Evolutionary conservation across 1,284 basidiomycete species (phyloP).

Genomic region (Ceratobasidium sp.): DNA sequence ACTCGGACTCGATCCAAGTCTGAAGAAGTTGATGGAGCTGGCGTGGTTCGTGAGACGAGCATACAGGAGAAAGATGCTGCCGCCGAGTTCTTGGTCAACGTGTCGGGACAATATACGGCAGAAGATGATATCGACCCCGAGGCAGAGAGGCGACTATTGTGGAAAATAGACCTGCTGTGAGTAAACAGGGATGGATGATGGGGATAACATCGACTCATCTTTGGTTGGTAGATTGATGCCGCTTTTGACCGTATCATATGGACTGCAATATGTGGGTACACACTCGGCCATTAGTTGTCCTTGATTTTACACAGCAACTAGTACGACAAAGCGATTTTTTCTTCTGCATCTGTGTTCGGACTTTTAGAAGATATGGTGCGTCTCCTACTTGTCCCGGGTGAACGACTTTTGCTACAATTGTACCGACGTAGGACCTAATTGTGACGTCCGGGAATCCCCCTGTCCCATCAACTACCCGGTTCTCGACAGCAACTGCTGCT

Average conservation of each 20-base stretch:
- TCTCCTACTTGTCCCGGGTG: neutral
- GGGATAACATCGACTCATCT: neutral
- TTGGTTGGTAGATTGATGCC: constrained; percentile 55
- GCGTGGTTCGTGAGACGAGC: constrained; percentile 12
- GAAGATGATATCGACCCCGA: constrained; percentile 46
- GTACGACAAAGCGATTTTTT: constrained; percentile 65
- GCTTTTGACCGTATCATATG: constrained; percentile 61
- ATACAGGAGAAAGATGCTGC: constrained; percentile 44
- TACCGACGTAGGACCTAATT: constrained; percentile 40
- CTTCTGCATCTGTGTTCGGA: constrained; percentile 63
- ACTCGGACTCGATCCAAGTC: constrained; percentile 28
- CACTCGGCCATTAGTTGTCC: neutral
- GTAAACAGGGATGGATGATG: neutral
- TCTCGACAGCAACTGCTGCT: constrained; percentile 49
- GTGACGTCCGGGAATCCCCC: constrained; percentile 42
- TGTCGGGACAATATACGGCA: neutral
- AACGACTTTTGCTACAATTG: neutral
- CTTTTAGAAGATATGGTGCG: constrained; percentile 52
- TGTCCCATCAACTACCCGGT: constrained; percentile 47
- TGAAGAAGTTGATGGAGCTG: constrained; percentile 9
- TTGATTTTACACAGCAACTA: constrained; percentile 48
- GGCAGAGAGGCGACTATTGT: constrained; percentile 51
- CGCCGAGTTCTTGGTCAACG: constrained; percentile 33
- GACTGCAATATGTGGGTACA: constrained; percentile 59
- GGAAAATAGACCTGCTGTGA: constrained; percentile 56